Percentiles rank a stretch among this genome's conserved stretches.
Conservation (phyloP, 1,139 yeast genomes). For the Debaryomyces singareniensis region DNA sequence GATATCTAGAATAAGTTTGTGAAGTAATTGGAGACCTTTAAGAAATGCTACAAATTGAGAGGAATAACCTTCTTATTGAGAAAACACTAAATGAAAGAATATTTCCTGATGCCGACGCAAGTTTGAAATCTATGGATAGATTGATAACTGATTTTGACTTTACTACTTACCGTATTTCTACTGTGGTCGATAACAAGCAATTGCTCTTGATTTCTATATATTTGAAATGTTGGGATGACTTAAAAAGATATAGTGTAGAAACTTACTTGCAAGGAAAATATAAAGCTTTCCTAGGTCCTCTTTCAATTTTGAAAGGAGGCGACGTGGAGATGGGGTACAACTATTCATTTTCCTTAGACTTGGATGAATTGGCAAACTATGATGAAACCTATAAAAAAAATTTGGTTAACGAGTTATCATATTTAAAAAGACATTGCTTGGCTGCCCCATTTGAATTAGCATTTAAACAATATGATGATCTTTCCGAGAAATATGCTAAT, state of each 20-base stretch:
- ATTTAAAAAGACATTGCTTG: slow-evolving; percentile 78
- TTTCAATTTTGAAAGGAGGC: slow-evolving; percentile 18
- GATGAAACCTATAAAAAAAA: slow-evolving; percentile 40
- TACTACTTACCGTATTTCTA: slow-evolving; percentile 87
- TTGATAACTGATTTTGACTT: slow-evolving; percentile 92
- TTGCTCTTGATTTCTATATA: slow-evolving; percentile 62
- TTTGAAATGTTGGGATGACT: slow-evolving; percentile 73
- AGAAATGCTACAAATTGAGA: slow-evolving; percentile 40
- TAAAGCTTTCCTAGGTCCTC: slow-evolving; percentile 20
- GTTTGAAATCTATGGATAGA: slow-evolving; percentile 65
- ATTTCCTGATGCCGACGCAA: slow-evolving; percentile 23
- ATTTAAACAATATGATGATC: slow-evolving; percentile 66
- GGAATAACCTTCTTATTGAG: slow-evolving; percentile 35
- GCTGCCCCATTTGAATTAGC: slow-evolving; percentile 93
- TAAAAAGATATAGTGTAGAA: slow-evolving; percentile 59
- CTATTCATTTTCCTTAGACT: slow-evolving; percentile 67
- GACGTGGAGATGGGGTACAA: slow-evolving; percentile 74
- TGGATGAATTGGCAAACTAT: slow-evolving; percentile 34
- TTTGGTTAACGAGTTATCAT: slow-evolving; percentile 59
- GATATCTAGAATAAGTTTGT: too few relatives aligned
- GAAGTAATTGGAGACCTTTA: not conserved
- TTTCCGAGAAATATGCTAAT: slow-evolving; percentile 50
- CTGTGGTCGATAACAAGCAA: slow-evolving; percentile 60
- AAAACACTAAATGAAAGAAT: slow-evolving; percentile 36
- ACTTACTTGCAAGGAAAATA: slow-evolving; percentile 38